Base-by-base conservation (phyloP, 495 filamentous ascomycete species). In the Hypoxylon rickii region DNA sequence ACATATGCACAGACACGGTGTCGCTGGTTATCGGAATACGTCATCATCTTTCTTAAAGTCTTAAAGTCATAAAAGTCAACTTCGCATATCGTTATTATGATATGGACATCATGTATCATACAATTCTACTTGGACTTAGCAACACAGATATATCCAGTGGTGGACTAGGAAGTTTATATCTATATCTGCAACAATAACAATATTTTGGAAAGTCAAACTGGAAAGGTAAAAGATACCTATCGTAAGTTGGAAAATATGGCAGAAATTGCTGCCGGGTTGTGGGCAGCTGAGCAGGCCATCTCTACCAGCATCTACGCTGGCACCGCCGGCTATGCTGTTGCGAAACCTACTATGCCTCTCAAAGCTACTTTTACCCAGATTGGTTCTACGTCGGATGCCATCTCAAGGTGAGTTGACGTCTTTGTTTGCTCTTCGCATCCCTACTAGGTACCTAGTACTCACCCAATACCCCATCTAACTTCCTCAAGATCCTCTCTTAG, bases 301-400 rank as follows among this genome's bases (percentile, higher is more conserved):
- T 75, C 74, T 17, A 75, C 76, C 2, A 65, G 69, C 32, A 45
- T 76, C 50, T 70, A 77, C 63, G 71, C 64, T 16, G 62, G 62
- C 15, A 70, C 63, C 7, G 69, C 73, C 1, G 59, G 66, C 7
- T 67, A 63, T 15, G 66, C 70, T 33, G 58, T 78, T 31, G 70
- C 73, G 2, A 58, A 70, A 10, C 69, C 74, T 1, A 78, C 76
- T 0, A 69, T 70, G 46, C 72, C 74, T 19, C 68, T 77, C 46
- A 75, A 70, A 32, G 70, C 76, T 7, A 69, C 63, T 1, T 74
- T 77, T 34, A 68, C 65, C 11, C 74, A 73, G 31, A 66, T 78
- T 33, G 66, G 69, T 2, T 66, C 51, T 44, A 56, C 68, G 10
- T 57, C 67, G 3, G 39, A 55, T 2, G 51, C 63, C 21, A 20